Evolutionary conservation across 768 basidiomycete species (phyloP).

Genomic region (Lactarius hengduanensis): DNA sequence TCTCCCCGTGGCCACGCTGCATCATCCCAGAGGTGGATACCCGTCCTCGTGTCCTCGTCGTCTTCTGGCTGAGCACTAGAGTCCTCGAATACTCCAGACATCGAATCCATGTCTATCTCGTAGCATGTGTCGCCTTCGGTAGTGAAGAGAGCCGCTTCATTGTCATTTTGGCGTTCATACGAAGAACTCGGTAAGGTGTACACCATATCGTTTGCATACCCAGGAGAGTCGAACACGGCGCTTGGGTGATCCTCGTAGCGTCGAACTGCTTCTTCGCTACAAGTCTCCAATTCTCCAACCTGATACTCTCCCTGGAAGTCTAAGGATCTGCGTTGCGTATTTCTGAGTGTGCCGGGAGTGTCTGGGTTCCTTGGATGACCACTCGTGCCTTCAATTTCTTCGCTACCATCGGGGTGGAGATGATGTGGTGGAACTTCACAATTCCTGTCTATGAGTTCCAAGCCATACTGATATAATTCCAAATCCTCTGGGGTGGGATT

Average conservation of each 20-base stretch:
- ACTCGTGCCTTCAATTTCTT: not conserved
- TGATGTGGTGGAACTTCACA: not conserved
- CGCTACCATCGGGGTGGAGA: not conserved
- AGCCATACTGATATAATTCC: constrained; percentile 8
- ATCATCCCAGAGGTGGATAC: constrained; percentile 18
- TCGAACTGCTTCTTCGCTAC: not conserved
- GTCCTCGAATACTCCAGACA: not conserved
- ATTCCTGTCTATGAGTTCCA: constrained; percentile 2
- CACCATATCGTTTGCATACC: not conserved
- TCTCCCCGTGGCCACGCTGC: constrained; percentile 12
- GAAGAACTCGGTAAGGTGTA: constrained; percentile 1
- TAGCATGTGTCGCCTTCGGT: constrained; percentile 5
- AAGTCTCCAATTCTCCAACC: not conserved
- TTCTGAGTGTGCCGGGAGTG: not conserved
- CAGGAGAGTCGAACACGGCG: not conserved
- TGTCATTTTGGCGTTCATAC: constrained; percentile 7
- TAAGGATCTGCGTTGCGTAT: not conserved
- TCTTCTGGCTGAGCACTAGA: constrained; percentile 1
- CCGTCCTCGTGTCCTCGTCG: not conserved
- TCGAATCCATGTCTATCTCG: not conserved
- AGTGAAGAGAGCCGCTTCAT: not conserved
- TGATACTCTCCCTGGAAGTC: not conserved
- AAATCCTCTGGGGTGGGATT: constrained; percentile 3
- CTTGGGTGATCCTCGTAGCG: not conserved
- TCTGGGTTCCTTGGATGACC: not conserved